Evolutionary conservation across 768 basidiomycete species (phyloP).

Genomic region (Naganishia kalamii): DNA sequence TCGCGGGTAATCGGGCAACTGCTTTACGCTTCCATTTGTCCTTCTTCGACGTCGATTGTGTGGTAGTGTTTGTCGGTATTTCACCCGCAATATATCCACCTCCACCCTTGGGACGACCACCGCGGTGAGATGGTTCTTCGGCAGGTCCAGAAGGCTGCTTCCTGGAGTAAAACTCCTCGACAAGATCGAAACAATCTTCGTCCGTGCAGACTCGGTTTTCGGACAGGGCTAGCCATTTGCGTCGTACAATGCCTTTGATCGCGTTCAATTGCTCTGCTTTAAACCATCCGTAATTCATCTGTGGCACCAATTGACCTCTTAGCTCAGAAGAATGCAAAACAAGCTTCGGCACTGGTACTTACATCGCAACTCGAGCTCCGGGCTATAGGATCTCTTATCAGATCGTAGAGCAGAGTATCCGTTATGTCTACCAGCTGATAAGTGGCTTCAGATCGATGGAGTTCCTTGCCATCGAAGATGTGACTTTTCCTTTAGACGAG

Average conservation of each 20-base stretch:
- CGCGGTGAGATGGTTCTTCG: background rate
- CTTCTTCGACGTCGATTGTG: background rate
- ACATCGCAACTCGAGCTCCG: slow-evolving; percentile 70
- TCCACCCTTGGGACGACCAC: slow-evolving; percentile 20
- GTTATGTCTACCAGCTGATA: slow-evolving; percentile 90
- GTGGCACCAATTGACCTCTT: background rate
- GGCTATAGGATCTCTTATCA: slow-evolving; percentile 69
- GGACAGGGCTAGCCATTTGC: slow-evolving; percentile 23
- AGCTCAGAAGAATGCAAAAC: background rate
- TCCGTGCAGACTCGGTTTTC: slow-evolving; percentile 18
- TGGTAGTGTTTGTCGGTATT: slow-evolving; percentile 7
- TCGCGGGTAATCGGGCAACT: background rate
- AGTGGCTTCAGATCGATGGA: slow-evolving; percentile 78
- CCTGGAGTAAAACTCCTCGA: slow-evolving; percentile 13
- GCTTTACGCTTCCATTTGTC: slow-evolving; percentile 22
- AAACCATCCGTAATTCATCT: slow-evolving; percentile 20
- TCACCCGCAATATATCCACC: slow-evolving; percentile 19
- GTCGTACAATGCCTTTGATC: slow-evolving; percentile 23
- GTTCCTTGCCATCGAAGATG: slow-evolving; percentile 75
- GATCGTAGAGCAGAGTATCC: slow-evolving; percentile 72
- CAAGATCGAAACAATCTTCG: slow-evolving; percentile 15
- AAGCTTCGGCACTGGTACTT: slow-evolving; percentile 40
- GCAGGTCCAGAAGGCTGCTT: background rate
- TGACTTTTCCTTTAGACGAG: slow-evolving; percentile 53
- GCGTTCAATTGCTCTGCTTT: slow-evolving; percentile 20